Conservation (phyloP, 2,329 filamentous ascomycete species). For the Trichoderma guizhouense region DNA sequence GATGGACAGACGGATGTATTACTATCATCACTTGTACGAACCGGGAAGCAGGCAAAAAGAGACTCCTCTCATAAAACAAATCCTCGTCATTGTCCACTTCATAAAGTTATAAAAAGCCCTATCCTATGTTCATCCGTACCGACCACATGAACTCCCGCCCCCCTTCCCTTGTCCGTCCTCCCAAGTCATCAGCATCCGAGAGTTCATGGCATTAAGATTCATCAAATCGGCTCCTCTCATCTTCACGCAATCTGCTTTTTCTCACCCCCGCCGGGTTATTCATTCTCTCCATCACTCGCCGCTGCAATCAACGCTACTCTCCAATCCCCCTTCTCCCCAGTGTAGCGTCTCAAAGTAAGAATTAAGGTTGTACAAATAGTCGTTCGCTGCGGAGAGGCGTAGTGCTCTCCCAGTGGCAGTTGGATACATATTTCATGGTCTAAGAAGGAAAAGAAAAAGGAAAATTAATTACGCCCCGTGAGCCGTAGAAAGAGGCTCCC, state of each 20-base stretch:
- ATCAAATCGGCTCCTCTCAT: not conserved
- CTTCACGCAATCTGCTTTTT: not conserved
- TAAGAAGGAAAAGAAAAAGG: not conserved
- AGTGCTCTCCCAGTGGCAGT: not conserved
- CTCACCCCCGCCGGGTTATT: not conserved
- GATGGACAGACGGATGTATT: not conserved
- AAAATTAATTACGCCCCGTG: constrained; percentile 12
- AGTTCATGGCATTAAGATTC: constrained; percentile 12
- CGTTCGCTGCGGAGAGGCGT: constrained; percentile 11
- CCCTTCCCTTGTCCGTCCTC: not conserved
- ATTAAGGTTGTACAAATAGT: constrained; percentile 18
- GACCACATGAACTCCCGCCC: constrained; percentile 6
- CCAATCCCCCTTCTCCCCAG: not conserved
- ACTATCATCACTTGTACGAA: not conserved
- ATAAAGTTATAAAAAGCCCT: constrained; percentile 11
- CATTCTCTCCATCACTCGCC: not conserved
- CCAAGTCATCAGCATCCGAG: not conserved
- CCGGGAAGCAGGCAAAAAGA: not conserved
- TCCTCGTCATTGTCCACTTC: constrained; percentile 3
- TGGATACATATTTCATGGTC: constrained; percentile 15
- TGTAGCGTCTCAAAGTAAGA: constrained; percentile 16
- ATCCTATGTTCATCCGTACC: constrained; percentile 16
- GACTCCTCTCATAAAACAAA: not conserved
- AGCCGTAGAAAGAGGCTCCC: not conserved
- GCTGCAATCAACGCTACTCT: constrained; percentile 10